Evolutionary conservation across 1,139 yeast species (phyloP).

Genomic region (Nadsonia starkeyi-henricii): DNA sequence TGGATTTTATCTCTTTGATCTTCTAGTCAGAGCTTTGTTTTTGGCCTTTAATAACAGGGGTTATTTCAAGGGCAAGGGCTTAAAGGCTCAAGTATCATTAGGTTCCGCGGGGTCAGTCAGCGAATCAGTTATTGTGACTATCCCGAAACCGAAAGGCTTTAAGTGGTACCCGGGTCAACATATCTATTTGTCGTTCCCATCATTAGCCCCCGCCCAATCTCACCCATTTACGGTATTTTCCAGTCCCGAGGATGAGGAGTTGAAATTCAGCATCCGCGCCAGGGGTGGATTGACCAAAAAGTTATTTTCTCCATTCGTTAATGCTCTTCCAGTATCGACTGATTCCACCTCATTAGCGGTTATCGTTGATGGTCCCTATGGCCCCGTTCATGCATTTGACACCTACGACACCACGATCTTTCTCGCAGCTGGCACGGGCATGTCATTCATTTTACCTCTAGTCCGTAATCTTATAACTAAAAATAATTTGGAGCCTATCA

Average conservation of each 20-base stretch:
- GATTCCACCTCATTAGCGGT: slow-evolving; percentile 6
- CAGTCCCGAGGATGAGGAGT: slow-evolving; percentile 6
- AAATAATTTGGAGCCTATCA: slow-evolving; percentile 1
- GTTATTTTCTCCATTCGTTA: slow-evolving; percentile 1
- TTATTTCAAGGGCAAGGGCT: slow-evolving; percentile 2
- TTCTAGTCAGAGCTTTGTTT: slow-evolving; percentile 5
- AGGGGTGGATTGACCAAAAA: slow-evolving; percentile 9
- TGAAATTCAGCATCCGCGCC: slow-evolving; percentile 7
- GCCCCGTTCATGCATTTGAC: slow-evolving; percentile 7
- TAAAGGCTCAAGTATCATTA: slow-evolving; percentile 1
- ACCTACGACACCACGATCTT: slow-evolving; percentile 9
- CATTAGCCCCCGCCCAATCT: slow-evolving; percentile 7
- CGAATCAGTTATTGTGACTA: slow-evolving; percentile 5
- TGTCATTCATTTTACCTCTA: slow-evolving; percentile 9
- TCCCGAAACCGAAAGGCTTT: slow-evolving; percentile 4
- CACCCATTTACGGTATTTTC: slow-evolving; percentile 11
- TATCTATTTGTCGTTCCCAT: slow-evolving; percentile 10
- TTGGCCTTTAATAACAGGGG: slow-evolving; percentile 4
- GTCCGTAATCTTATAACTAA: slow-evolving; percentile 9
- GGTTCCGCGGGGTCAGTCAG: background rate
- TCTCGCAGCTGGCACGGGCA: slow-evolving; percentile 10
- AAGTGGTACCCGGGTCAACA: slow-evolving; percentile 12
- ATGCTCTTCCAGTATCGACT: background rate
- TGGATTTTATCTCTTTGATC: slow-evolving; percentile 8
- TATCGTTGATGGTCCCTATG: slow-evolving; percentile 11